Conservation (phyloP, 2,329 filamentous ascomycete species). For the Xylaria sp. region DNA sequence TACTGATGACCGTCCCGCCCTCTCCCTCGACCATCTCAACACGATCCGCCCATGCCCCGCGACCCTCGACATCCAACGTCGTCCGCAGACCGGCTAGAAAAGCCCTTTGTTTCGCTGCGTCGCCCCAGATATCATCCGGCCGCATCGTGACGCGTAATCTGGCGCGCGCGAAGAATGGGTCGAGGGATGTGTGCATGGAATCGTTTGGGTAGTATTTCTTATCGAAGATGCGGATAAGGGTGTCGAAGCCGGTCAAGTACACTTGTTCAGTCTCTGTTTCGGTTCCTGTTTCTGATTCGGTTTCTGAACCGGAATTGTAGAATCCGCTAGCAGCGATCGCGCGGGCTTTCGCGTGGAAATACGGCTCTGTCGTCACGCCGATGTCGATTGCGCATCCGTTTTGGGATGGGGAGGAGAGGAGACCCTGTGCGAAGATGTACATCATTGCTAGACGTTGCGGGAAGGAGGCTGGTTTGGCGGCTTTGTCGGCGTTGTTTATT, state of each 20-base stretch:
- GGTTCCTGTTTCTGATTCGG: no score
- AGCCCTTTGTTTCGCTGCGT: constrained; percentile 45
- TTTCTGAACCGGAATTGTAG: constrained; percentile 30
- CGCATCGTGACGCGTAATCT: constrained; percentile 60
- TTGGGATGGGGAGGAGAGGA: constrained; percentile 29
- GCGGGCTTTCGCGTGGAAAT: constrained; percentile 65
- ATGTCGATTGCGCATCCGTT: constrained; percentile 47
- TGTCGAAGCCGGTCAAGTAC: constrained; percentile 72
- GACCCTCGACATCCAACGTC: constrained; percentile 47
- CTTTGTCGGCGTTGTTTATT: constrained; percentile 62
- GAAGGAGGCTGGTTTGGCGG: constrained; percentile 62
- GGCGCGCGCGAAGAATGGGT: constrained; percentile 59
- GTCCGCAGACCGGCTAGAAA: constrained; percentile 50
- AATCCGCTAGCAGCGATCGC: constrained; percentile 47
- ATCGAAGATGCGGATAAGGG: constrained; percentile 64
- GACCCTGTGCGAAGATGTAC: constrained; percentile 58
- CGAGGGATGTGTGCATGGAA: constrained; percentile 50
- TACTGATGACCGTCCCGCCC: constrained; percentile 42
- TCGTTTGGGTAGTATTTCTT: constrained; percentile 61
- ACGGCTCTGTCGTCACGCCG: constrained; percentile 64
- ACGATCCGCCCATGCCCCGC: constrained; percentile 51
- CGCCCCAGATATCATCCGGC: constrained; percentile 56
- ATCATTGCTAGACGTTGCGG: constrained; percentile 66
- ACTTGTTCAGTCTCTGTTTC: constrained; percentile 45
- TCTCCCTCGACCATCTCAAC: constrained; percentile 55